Conservation (phyloP, 768 basidiomycete species). For the Boletus subcaerulescens region DNA sequence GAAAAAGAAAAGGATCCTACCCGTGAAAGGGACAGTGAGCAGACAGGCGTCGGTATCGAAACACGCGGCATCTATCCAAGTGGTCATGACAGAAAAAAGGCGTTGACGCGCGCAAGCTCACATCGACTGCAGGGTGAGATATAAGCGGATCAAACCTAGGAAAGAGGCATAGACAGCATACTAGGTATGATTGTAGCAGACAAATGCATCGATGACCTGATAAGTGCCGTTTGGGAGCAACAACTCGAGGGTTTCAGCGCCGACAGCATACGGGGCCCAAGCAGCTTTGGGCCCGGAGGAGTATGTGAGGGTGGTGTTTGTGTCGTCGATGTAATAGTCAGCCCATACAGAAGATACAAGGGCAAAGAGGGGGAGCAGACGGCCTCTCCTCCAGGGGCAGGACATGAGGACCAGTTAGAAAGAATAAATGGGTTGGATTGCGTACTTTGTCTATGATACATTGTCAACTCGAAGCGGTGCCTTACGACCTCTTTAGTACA, state of each 20-base stretch:
- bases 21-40: slow-evolving; percentile 23
- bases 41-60: slow-evolving; percentile 15
- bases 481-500: background rate
- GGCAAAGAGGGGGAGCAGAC: background rate
- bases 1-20: slow-evolving; percentile 3
- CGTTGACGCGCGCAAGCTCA: background rate
- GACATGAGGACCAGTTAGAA: background rate
- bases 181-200: slow-evolving; percentile 28
- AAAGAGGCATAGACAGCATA: background rate
- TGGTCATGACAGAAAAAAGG: background rate
- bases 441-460: background rate
- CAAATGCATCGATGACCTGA: slow-evolving; percentile 17
- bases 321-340: slow-evolving; percentile 26
- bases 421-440: too few relatives aligned
- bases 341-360: slow-evolving; percentile 7
- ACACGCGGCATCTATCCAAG: slow-evolving; percentile 18
- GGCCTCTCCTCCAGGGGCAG: background rate
- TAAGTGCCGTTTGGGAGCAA: slow-evolving; percentile 21
- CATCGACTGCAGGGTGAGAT: slow-evolving; percentile 16
- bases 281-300: slow-evolving; percentile 23
- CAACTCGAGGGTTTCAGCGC: slow-evolving; percentile 8
- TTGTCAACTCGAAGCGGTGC: background rate
- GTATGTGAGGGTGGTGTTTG: slow-evolving; percentile 21
- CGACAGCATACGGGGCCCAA: slow-evolving; percentile 20
- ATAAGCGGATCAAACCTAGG: background rate